These are phyloP conservation scores for Lentinula raphanica DNA, from an alignment of 768 basidiomycete genomes.

Conservation along the genomic window DNA sequence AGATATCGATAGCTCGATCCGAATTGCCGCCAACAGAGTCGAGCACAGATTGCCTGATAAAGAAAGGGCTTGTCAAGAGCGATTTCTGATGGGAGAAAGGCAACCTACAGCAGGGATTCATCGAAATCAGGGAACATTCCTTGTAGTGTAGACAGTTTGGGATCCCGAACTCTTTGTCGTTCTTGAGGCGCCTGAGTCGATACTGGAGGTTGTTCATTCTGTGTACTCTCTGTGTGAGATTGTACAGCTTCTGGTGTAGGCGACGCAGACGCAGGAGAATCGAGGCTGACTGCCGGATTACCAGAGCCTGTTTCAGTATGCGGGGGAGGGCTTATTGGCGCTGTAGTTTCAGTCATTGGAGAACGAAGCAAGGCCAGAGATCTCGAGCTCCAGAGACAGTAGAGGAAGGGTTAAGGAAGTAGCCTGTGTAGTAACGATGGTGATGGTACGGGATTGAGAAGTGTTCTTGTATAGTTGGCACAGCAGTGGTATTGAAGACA, in stretches of 20 bases:
- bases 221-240: neutral
- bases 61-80: neutral
- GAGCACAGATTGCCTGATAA: slow-evolving; percentile 66
- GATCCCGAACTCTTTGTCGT: slow-evolving; percentile 25
- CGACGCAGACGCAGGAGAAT: neutral
- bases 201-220: neutral
- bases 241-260: neutral
- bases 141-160: slow-evolving; percentile 48
- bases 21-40: slow-evolving; percentile 68
- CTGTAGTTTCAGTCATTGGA: neutral
- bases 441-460: neutral
- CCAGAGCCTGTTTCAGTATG: neutral
- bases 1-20: slow-evolving; percentile 68
- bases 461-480: neutral
- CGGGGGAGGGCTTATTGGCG: neutral
- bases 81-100: neutral
- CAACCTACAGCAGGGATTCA: slow-evolving; percentile 56
- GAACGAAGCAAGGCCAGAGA: too few relatives aligned
- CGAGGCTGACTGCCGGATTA: neutral
- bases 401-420: neutral
- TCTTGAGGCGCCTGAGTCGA: neutral
- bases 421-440: neutral
- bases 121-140: slow-evolving; percentile 83
- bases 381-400: too few relatives aligned
- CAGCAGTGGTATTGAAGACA: too few relatives aligned